Percentiles rank a stretch among this genome's conserved stretches.
phyloP scores from a whole-genome alignment of 2,329 filamentous ascomycete species.

The Samsoniella hepiali region DNA sequence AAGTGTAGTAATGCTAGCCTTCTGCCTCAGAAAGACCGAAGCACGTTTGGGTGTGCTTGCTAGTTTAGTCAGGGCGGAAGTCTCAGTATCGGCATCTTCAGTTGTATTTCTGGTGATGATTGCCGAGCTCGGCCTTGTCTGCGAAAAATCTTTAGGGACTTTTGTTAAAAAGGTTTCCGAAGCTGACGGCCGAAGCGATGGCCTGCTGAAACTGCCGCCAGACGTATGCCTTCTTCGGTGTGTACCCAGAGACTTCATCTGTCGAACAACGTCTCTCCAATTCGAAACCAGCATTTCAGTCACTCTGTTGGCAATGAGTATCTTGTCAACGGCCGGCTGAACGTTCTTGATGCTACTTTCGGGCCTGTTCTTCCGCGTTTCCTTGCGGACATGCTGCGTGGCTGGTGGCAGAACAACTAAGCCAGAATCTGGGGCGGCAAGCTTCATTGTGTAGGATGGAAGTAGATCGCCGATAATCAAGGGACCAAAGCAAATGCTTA shows the following conservation, averaged over 20 bases:
- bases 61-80: background rate
- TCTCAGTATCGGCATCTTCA: conserved; percentile 16
- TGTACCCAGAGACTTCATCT: conserved; percentile 50
- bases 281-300: conserved; percentile 64
- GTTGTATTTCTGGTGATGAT: conserved; percentile 24
- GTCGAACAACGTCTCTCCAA: conserved; percentile 61
- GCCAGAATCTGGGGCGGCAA: conserved; percentile 41
- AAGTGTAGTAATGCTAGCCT: conserved; percentile 26
- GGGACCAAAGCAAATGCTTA: conserved; percentile 64
- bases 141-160: conserved; percentile 34
- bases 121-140: conserved; percentile 1
- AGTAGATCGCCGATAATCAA: conserved; percentile 58
- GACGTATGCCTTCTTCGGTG: conserved; percentile 26
- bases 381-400: conserved; percentile 9
- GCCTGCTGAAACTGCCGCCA: conserved; percentile 18
- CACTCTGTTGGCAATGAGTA: conserved; percentile 56
- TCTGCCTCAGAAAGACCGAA: conserved; percentile 25
- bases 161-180: conserved; percentile 41
- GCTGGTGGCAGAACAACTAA: conserved; percentile 24
- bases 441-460: conserved; percentile 47
- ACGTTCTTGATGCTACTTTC: conserved; percentile 4
- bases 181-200: conserved; percentile 36
- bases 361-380: conserved; percentile 1
- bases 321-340: conserved; percentile 47
- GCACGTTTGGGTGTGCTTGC: conserved; percentile 21